Base-by-base conservation (phyloP, 352 stramenopile species). In the Blastocystis hominis region DNA sequence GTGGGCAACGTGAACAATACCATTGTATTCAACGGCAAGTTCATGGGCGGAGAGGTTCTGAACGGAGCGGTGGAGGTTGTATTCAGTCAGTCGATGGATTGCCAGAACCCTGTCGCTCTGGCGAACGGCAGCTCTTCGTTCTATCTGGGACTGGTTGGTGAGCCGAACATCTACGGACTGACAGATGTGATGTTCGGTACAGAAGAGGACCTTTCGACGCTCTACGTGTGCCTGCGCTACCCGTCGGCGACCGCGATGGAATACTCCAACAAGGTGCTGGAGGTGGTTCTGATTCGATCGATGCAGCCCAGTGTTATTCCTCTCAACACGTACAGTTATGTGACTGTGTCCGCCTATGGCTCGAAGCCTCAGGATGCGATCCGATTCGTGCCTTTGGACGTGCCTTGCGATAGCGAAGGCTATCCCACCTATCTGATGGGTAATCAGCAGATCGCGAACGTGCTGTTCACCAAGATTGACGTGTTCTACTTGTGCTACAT, bases 361-460 rank as follows among this genome's bases (percentile, higher is more conserved):
- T 84, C 72, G 53, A 24, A 68, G 17, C 7, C 20, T 9, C 30
- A 15, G 20, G 72, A 84, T 34, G 38, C 42, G 38, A 53, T 84
- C 10, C 59, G 62, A 20, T 84, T 84, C 47, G 72, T 84, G 72
- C 47, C 72, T 44, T 4, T 15, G 7, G 50, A 63, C 1, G 72
- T 53, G 54, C 10, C 50, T 4, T 84, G 72, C 50, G 72, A 66
- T 42, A 42, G 44, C 7, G 72, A 50, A 17, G 62, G 24, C 2
- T 84, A 66, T 46, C 50, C 72, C n/a, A 53, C 59, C 50, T 84
- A 84, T 53, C 10, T 53, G 47, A 47, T 84, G 46, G 72, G 72
- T 30, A 84, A 84, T 53, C 72, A 84, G 72, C 72, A 84, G 46
- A 64, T 84, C 15, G 72, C 53, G n/a, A 84, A 84, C 30, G 72